phyloP scores from a whole-genome alignment of 495 filamentous ascomycete species.

The Lasiosphaeriaceae sp. region DNA sequence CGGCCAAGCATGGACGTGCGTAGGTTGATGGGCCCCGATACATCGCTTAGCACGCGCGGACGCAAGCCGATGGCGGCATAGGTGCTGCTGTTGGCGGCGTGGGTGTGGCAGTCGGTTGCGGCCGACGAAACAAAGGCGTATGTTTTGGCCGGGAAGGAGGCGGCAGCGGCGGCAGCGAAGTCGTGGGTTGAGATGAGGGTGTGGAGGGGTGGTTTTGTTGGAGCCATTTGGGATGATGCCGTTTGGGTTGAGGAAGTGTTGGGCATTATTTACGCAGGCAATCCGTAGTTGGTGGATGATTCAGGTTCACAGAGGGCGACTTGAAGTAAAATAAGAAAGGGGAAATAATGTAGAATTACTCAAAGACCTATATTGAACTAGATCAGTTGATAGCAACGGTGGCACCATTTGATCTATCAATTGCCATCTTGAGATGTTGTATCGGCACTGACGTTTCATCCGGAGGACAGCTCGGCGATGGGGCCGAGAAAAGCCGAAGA shows the following conservation, averaged over 20 bases:
- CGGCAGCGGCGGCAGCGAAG: constrained; percentile 62
- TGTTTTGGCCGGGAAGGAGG: constrained; percentile 62
- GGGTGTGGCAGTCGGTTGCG: constrained; percentile 71
- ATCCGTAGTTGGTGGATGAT: too few species aligned
- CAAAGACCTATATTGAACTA: too few species aligned
- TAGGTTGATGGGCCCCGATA: constrained; percentile 50
- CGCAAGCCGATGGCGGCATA: constrained; percentile 68
- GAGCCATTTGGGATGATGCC: constrained; percentile 5
- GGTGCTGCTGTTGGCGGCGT: constrained; percentile 43
- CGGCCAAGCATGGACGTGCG: constrained; percentile 60
- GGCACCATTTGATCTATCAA: too few species aligned
- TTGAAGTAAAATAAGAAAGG: too few species aligned
- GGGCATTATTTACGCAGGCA: too few species aligned
- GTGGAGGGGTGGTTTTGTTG: constrained; percentile 59
- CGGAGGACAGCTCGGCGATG: background rate
- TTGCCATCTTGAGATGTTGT: background rate
- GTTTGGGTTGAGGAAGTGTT: constrained; percentile 2
- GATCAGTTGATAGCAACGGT: too few species aligned
- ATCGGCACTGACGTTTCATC: background rate
- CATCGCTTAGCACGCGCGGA: constrained; percentile 68
- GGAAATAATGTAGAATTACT: too few species aligned
- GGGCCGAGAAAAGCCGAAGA: background rate
- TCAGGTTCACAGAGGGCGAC: too few species aligned
- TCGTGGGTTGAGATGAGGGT: constrained; percentile 71
- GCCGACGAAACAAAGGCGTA: constrained; percentile 83